Percentiles rank a stretch among this genome's conserved stretches.
phyloP scores from a whole-genome alignment of 768 basidiomycete genomes.

The Suillus variegatus region DNA sequence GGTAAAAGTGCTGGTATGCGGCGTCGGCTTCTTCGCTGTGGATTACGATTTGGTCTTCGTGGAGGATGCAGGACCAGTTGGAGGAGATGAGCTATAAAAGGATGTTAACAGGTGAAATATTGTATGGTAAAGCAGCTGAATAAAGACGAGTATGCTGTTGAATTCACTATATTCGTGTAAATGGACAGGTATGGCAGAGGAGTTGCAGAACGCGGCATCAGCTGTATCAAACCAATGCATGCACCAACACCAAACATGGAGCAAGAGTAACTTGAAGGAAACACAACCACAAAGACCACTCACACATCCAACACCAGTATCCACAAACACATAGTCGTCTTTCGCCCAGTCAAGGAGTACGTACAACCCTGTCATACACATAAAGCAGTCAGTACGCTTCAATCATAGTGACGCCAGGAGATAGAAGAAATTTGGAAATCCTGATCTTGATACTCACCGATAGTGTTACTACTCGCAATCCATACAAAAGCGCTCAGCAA shows the following conservation, averaged over 20 bases:
- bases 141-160: neutral
- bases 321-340: conserved; percentile 68
- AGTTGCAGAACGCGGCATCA: neutral
- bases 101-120: conserved; percentile 6
- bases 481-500: conserved; percentile 73
- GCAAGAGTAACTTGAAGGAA: neutral
- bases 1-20: conserved; percentile 72
- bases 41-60: conserved; percentile 67
- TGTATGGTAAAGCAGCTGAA: neutral
- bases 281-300: conserved; percentile 31
- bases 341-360: conserved; percentile 67
- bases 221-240: neutral
- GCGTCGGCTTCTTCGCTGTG: conserved; percentile 70
- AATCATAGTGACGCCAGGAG: neutral
- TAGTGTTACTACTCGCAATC: conserved; percentile 45
- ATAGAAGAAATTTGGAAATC: neutral
- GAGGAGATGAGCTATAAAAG: conserved; percentile 56
- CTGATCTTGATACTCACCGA: conserved; percentile 22
- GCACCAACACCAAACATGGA: neutral
- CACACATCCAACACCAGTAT: conserved; percentile 74
- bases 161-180: neutral
- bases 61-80: conserved; percentile 78
- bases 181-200: neutral
- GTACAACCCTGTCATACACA: conserved; percentile 54
- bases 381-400: neutral